A percentile compares a stretch with the other conserved stretches of the same genome.
phyloP scores from a whole-genome alignment of 495 filamentous ascomycete species.

The Penicillium coffeae region DNA sequence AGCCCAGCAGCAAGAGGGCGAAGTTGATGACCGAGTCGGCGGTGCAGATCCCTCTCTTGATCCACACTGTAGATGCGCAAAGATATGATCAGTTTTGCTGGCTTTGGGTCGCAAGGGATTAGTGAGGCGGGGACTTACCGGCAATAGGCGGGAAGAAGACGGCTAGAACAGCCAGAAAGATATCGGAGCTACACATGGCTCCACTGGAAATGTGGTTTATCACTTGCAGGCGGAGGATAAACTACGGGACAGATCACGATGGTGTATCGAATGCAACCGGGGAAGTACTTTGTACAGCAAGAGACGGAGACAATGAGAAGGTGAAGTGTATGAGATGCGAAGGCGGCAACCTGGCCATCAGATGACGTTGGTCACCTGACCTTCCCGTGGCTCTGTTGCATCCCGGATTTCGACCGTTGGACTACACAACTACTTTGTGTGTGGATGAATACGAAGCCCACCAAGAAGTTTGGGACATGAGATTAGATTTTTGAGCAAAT shows the following conservation, averaged over 20 bases:
- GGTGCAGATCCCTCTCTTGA: slow-evolving; percentile 89
- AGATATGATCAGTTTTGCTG: slow-evolving; percentile 4
- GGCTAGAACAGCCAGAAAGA: slow-evolving; percentile 83
- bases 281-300: neutral
- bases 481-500: too few species aligned
- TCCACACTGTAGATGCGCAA: slow-evolving; percentile 65
- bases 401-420: neutral
- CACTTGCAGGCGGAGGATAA: slow-evolving; percentile 5
- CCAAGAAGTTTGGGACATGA: too few species aligned
- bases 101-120: slow-evolving; percentile 2
- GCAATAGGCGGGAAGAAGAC: slow-evolving; percentile 91
- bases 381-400: too few species aligned
- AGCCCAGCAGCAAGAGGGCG: slow-evolving; percentile 84
- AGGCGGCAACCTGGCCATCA: slow-evolving; percentile 18
- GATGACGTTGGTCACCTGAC: slow-evolving; percentile 25
- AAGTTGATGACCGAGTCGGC: slow-evolving; percentile 95
- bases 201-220: slow-evolving; percentile 14
- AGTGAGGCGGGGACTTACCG: slow-evolving; percentile 56
- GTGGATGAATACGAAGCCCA: too few species aligned
- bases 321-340: neutral
- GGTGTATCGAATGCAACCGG: too few species aligned
- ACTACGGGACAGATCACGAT: too few species aligned
- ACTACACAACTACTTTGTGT: too few species aligned
- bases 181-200: slow-evolving; percentile 70
- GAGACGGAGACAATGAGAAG: neutral